Base-by-base conservation (phyloP, 2,329 filamentous ascomycete species). In the Stylonectria norvegica region DNA sequence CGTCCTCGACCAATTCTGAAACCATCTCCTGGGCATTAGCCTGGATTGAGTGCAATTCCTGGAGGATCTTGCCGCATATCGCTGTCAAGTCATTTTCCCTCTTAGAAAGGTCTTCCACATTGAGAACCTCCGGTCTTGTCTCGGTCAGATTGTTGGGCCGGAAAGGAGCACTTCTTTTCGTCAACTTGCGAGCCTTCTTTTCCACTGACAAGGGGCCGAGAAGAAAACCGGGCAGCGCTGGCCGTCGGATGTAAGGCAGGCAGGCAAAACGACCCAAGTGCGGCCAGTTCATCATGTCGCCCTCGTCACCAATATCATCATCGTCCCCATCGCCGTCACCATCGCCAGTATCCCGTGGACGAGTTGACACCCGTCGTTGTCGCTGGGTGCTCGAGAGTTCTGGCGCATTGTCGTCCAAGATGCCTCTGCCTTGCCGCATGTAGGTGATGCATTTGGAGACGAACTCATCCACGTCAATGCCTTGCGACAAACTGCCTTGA, bases 381-480 rank as follows among this genome's bases (percentile, higher is more conserved):
- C 72, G 64, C 53, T 76, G 71, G 12, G 73, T 72, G 47, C 68
- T 66, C 4, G 70, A 74, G 30, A 77, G 66, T 35, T 75, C 75
- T 6, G 69, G 68, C 2, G 70, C 71, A 28, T 75, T 60, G 27
- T 76, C 70, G 34, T 76, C 69, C 11, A 66, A 65, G 17, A 78
- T 76, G 9, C 75, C 76, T 6, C 75, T 70, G 4, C 80, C 85
- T 23, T 78, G 74, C 16, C 79, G 81, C 89, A 97, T 96, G 60
- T 86, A 97, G 4, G 78, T 79, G 44, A 94, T 89, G 62, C 86
- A 91, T 64, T 94, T 95, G 1, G 86, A 86, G 11, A 97, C 80
- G 57, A 97, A 94, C 55, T 95, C 87, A 46, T 97, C 90, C 0
- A 94, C 75, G 57, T 97, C 90, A 16, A 98, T 69, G 6, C 89